Base-by-base conservation (phyloP, 2,329 filamentous ascomycete species). In the Aspergillus sp. region DNA sequence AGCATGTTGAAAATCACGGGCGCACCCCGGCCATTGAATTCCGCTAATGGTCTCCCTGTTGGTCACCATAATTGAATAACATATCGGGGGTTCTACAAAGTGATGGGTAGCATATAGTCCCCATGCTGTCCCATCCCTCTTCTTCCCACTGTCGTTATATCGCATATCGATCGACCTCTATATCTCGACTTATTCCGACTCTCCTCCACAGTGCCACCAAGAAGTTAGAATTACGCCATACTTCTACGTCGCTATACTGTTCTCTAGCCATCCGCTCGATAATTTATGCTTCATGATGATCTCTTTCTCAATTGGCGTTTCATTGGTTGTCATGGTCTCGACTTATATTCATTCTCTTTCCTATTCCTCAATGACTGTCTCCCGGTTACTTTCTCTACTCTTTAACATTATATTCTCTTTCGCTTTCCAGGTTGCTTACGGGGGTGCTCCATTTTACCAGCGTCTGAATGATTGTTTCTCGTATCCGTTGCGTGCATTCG, bases 11-110 rank as follows among this genome's bases (percentile, higher is more conserved):
- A 58, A 90, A 96, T 74, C 84, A 81, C 69, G 93, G 93, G 56
- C 95, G 91, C 76, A 90, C 90, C 73, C 86, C 87, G 67, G 89
- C 91, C 61, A 85, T 96, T 77, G 95, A 99, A 77, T 97, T 98
- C 74, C 84, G 90, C 76, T 93, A 79, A 89, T 51, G 27, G 49
- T 33, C 47, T 12, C 25, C 43, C 45, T 23, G n/a, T 45, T 37
- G 27, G 33, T 48, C 23, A 39, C 6, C 15, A 14, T 39, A 11
- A 23, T 51, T 51, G 33, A 27, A 51, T 52, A 45, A 47, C 48
- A 11, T 7, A 43, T 14, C 15, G 19, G 33, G 23, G 7, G 46
- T 23, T 17, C 7, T 44, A 9, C n/a, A 37, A 11, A 27, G 51
- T 45, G 33, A 19, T 40, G 19, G 15, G 23, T 37, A 52, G 23